Conservation (phyloP, 352 stramenopile genomes). For the Peronosclerospora sorghi region DNA sequence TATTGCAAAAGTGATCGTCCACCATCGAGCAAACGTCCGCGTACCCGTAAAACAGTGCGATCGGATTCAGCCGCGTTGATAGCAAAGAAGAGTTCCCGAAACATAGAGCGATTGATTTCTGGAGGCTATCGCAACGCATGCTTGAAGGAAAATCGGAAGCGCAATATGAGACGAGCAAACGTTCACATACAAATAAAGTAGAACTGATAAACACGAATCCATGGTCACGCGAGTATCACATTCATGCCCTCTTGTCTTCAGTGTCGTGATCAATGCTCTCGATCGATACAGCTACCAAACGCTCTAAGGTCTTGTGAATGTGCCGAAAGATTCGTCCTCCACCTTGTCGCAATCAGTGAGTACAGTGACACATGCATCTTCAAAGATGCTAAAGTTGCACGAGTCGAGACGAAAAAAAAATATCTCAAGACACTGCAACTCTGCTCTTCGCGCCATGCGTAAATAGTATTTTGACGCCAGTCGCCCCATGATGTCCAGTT, state of each 20-base stretch:
- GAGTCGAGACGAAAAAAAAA: constrained; percentile 57
- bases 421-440: constrained; percentile 46
- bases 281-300: constrained; percentile 12
- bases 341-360: constrained; percentile 53
- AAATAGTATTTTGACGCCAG: constrained; percentile 14
- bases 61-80: constrained; percentile 32
- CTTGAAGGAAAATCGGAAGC: constrained; percentile 36
- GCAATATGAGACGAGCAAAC: constrained; percentile 48
- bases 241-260: constrained; percentile 1
- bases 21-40: constrained; percentile 27
- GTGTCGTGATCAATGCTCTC: neutral
- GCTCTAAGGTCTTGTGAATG: constrained; percentile 24
- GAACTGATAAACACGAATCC: constrained; percentile 33
- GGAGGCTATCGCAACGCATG: constrained; percentile 39
- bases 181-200: constrained; percentile 51
- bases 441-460: constrained; percentile 19
- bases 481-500: constrained; percentile 16
- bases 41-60: constrained; percentile 43
- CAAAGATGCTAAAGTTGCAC: constrained; percentile 41
- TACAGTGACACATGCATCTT: constrained; percentile 31
- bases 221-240: constrained; percentile 14
- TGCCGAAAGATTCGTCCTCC: constrained; percentile 43
- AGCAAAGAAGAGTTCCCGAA: constrained; percentile 19
- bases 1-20: constrained; percentile 50
- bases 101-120: constrained; percentile 27